Evolutionary conservation across 2,329 filamentous ascomycete species (phyloP).

Genomic region (Trichoderma semiorbis): DNA sequence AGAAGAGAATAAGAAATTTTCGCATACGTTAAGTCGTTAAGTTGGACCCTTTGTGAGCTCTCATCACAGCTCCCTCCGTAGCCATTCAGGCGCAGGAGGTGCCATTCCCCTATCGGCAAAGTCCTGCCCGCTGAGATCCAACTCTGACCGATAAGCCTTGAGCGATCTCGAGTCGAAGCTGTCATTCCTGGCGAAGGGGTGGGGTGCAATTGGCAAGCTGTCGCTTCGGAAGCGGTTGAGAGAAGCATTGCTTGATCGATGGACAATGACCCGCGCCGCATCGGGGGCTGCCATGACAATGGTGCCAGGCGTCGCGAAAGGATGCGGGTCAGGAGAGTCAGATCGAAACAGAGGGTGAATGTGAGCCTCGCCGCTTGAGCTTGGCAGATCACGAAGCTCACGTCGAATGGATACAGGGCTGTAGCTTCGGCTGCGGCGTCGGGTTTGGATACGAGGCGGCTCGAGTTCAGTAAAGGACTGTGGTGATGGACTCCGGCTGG

Average conservation of each 20-base stretch:
- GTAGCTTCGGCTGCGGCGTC: conserved; percentile 49
- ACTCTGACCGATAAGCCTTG: conserved; percentile 20
- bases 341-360: conserved; percentile 77
- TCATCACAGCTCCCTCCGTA: conserved; percentile 39
- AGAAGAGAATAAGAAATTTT: not conserved
- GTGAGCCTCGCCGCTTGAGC: conserved; percentile 55
- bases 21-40: conserved; percentile 10
- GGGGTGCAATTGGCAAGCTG: conserved; percentile 46
- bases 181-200: conserved; percentile 47
- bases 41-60: too few species aligned
- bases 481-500: conserved; percentile 63
- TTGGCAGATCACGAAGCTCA: conserved; percentile 28
- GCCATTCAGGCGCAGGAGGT: conserved; percentile 60
- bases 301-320: conserved; percentile 64
- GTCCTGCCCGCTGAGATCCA: conserved; percentile 20
- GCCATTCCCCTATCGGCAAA: conserved; percentile 47
- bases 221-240: conserved; percentile 54
- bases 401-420: conserved; percentile 40
- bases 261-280: conserved; percentile 61
- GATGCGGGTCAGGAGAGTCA: conserved; percentile 65
- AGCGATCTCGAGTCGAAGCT: conserved; percentile 43
- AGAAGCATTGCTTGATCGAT: conserved; percentile 49
- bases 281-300: conserved; percentile 67
- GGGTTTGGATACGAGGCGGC: conserved; percentile 38
- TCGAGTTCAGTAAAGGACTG: conserved; percentile 54